These are phyloP conservation scores for Monosporascus ibericus DNA, from an alignment of 2,329 filamentous ascomycete genomes.

Conservation along the genomic window DNA sequence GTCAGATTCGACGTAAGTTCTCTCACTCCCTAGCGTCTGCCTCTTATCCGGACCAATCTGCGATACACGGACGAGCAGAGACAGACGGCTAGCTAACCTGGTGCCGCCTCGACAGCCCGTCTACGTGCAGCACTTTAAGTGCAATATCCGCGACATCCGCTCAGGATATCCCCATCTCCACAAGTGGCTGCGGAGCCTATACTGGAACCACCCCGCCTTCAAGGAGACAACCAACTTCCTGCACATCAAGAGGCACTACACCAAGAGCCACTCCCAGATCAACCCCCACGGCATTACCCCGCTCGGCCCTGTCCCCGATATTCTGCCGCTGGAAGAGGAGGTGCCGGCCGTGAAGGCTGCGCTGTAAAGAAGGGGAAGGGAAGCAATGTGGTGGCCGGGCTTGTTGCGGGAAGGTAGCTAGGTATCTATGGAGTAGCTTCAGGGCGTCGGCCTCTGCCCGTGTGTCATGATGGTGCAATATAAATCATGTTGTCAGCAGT, in stretches of 20 bases:
- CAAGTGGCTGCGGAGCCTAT: slow-evolving; percentile 74
- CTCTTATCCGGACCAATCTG: no score
- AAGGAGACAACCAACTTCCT: slow-evolving; percentile 80
- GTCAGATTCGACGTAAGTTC: slow-evolving; percentile 20
- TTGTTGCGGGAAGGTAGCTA: not conserved
- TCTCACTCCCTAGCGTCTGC: not conserved
- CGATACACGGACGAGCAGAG: no score
- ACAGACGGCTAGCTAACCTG: slow-evolving; percentile 5
- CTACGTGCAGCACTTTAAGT: slow-evolving; percentile 86
- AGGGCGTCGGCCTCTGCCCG: no score
- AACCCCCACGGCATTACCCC: slow-evolving; percentile 73
- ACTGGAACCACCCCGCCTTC: slow-evolving; percentile 79
- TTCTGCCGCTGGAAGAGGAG: slow-evolving; percentile 73
- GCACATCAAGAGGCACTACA: slow-evolving; percentile 82
- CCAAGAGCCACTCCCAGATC: slow-evolving; percentile 57
- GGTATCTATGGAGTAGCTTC: no score
- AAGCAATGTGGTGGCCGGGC: not conserved
- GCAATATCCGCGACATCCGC: slow-evolving; percentile 79
- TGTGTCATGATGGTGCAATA: no score
- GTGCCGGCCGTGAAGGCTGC: slow-evolving; percentile 48
- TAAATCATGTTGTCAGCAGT: no score
- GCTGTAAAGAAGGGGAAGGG: not conserved
- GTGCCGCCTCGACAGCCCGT: slow-evolving; percentile 40
- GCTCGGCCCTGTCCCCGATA: slow-evolving; percentile 75
- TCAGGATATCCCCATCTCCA: slow-evolving; percentile 78